Percentiles rank a stretch among this genome's conserved stretches.
Evolutionary conservation across 2,329 filamentous ascomycete species (phyloP).

Genomic region (Pseudogymnoascus sp.): DNA sequence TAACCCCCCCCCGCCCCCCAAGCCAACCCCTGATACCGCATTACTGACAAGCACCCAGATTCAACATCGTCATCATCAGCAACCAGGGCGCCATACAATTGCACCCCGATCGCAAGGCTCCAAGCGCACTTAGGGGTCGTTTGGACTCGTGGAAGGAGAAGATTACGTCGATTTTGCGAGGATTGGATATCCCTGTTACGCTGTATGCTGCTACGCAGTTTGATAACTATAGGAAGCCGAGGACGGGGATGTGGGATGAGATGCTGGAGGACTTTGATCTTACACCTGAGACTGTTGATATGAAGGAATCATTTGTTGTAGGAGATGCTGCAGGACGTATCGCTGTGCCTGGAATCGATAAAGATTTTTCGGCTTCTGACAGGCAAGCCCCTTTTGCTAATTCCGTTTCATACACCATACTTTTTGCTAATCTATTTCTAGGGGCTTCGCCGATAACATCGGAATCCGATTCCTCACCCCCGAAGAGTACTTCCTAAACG

Average conservation of each 20-base stretch:
- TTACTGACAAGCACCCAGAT: conserved; percentile 38
- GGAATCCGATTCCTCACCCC: conserved; percentile 76
- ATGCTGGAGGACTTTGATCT: conserved; percentile 44
- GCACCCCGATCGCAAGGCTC: conserved; percentile 59
- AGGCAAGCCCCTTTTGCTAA: conserved; percentile 20
- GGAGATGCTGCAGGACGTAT: conserved; percentile 70
- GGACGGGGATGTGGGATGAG: conserved; percentile 79
- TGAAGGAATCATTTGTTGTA: conserved; percentile 69
- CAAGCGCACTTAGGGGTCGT: conserved; percentile 58
- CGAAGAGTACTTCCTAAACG: conserved; percentile 79
- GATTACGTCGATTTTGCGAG: conserved; percentile 56
- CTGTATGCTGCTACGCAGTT: conserved; percentile 80
- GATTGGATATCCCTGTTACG: conserved; percentile 65
- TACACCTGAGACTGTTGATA: conserved; percentile 47
- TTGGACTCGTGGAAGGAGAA: conserved; percentile 78
- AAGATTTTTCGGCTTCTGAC: conserved; percentile 59
- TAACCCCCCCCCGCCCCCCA: conserved; percentile 27
- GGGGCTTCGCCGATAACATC: conserved; percentile 79
- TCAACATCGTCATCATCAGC: conserved; percentile 69
- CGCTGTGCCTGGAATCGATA: conserved; percentile 37
- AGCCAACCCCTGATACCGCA: conserved; percentile 11
- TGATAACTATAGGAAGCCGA: conserved; percentile 79
- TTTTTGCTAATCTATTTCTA: conserved; percentile 24
- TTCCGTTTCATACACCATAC: background rate
- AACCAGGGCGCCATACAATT: conserved; percentile 82